These are phyloP conservation scores for Calocybe cyanea DNA, from an alignment of 768 basidiomycete genomes.

Conservation along the genomic window DNA sequence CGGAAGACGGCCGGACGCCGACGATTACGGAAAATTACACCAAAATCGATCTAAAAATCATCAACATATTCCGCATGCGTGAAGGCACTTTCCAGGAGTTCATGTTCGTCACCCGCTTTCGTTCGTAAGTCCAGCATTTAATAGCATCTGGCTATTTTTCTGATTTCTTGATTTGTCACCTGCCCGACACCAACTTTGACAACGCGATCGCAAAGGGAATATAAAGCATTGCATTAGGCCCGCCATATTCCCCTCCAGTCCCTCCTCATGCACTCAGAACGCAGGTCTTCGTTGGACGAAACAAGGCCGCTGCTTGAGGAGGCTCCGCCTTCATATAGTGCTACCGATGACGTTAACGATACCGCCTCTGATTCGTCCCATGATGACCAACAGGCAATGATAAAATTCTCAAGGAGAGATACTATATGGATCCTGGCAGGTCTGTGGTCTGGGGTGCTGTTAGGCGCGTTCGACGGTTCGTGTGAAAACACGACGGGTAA, in stretches of 20 bases:
- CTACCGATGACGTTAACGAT: constrained; percentile 38
- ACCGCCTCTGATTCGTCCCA: constrained; percentile 23
- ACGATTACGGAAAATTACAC: constrained; percentile 44
- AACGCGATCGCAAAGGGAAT: constrained; percentile 20
- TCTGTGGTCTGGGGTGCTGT: constrained; percentile 79
- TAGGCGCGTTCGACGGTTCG: constrained; percentile 82
- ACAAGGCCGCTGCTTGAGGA: constrained; percentile 56
- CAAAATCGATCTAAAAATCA: constrained; percentile 19
- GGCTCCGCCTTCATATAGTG: constrained; percentile 43
- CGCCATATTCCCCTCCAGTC: constrained; percentile 18
- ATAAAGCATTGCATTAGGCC: constrained; percentile 22
- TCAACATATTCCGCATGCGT: constrained; percentile 26
- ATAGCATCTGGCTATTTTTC: constrained; percentile 15
- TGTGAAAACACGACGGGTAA: constrained; percentile 12
- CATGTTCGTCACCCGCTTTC: constrained; percentile 33
- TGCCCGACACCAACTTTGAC: constrained; percentile 28
- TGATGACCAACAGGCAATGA: constrained; percentile 31
- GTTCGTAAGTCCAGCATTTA: constrained; percentile 18
- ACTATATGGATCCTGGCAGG: constrained; percentile 70
- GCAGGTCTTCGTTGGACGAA: constrained; percentile 45
- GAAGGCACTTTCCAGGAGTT: constrained; percentile 30
- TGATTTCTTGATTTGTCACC: constrained; percentile 30
- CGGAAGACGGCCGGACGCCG: constrained; percentile 36
- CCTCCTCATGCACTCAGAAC: constrained; percentile 42
- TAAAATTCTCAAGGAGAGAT: constrained; percentile 49